A percentile compares a stretch with the other conserved stretches of the same genome.
Conservation (phyloP, 108 stramenopile species). For the Halocafeteria seosinensis region DNA sequence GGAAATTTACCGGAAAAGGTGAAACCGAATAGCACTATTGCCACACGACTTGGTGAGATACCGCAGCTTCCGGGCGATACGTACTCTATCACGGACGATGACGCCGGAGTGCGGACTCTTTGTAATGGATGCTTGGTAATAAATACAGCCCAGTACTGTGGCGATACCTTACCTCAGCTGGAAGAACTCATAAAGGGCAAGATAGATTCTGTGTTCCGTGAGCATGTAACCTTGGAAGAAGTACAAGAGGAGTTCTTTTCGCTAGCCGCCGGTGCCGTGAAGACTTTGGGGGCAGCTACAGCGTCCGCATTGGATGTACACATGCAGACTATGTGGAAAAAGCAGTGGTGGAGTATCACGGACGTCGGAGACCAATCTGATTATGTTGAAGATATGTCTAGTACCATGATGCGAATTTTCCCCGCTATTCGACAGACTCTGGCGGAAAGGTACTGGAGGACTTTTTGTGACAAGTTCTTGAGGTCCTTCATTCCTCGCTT, state of each 20-base stretch:
- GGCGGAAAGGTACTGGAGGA: slow-evolving; percentile 60
- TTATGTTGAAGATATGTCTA: slow-evolving; percentile 66
- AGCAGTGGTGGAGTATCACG: slow-evolving; percentile 61
- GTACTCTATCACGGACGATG: slow-evolving; percentile 4
- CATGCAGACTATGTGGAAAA: slow-evolving; percentile 48
- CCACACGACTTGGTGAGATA: slow-evolving; percentile 20
- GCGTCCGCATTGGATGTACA: slow-evolving; percentile 52
- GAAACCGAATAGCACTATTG: not conserved
- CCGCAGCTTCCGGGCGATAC: slow-evolving; percentile 21
- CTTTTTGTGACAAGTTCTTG: slow-evolving; percentile 85
- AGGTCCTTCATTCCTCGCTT: slow-evolving; percentile 51
- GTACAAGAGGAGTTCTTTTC: slow-evolving; percentile 74
- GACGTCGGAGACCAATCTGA: slow-evolving; percentile 73
- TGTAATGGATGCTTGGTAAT: slow-evolving; percentile 66
- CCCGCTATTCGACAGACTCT: slow-evolving; percentile 44
- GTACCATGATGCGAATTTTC: slow-evolving; percentile 55
- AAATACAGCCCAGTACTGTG: slow-evolving; percentile 89
- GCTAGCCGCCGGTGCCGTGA: slow-evolving; percentile 64
- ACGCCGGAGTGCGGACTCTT: not conserved
- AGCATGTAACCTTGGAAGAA: slow-evolving; percentile 57
- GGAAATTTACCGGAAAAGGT: slow-evolving; percentile 31
- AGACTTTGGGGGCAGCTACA: slow-evolving; percentile 64
- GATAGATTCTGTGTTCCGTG: slow-evolving; percentile 57
- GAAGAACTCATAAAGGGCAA: slow-evolving; percentile 76
- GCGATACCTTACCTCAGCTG: slow-evolving; percentile 76